A percentile compares a stretch with the other conserved stretches of the same genome.
Evolutionary conservation across 805 yeast genomes (phyloP).

Genomic region (Sugiyamaella americana): DNA sequence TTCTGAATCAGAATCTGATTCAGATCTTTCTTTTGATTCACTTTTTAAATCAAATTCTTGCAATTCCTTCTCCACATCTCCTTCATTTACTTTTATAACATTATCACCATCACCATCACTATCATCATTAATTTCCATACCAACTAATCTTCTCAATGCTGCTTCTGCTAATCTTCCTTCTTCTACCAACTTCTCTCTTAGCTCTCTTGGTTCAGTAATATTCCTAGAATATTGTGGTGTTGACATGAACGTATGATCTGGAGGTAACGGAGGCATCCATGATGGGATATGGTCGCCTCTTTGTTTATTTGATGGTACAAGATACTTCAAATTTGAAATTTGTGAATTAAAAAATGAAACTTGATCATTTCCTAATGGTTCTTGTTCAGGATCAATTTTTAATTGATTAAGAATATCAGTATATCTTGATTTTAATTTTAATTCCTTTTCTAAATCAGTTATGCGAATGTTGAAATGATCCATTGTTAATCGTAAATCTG

Average conservation of each 20-base stretch:
- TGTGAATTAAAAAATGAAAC: conserved; percentile 50
- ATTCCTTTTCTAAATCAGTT: conserved; percentile 29
- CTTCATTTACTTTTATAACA: neutral
- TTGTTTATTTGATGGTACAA: conserved; percentile 48
- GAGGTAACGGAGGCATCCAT: conserved; percentile 86
- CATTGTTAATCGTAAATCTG: conserved; percentile 31
- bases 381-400: conserved; percentile 26
- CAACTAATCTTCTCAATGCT: conserved; percentile 55
- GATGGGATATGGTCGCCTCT: conserved; percentile 49
- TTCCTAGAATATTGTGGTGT: conserved; percentile 64
- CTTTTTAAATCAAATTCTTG: neutral
- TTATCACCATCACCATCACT: neutral
- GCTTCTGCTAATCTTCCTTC: conserved; percentile 78
- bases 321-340: conserved; percentile 44
- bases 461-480: conserved; percentile 26
- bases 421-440: conserved; percentile 17
- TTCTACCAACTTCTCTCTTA: conserved; percentile 65
- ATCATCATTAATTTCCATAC: neutral
- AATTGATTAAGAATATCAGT: conserved; percentile 25
- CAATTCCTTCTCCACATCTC: neutral
- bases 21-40: neutral
- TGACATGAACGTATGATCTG: conserved; percentile 82
- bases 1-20: conserved; percentile 7
- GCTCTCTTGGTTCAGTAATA: conserved; percentile 60
- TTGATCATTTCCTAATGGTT: conserved; percentile 38